Evolutionary conservation across 208 protist species (phyloP).

Genomic region (Trypanosomatidae sp.): DNA sequence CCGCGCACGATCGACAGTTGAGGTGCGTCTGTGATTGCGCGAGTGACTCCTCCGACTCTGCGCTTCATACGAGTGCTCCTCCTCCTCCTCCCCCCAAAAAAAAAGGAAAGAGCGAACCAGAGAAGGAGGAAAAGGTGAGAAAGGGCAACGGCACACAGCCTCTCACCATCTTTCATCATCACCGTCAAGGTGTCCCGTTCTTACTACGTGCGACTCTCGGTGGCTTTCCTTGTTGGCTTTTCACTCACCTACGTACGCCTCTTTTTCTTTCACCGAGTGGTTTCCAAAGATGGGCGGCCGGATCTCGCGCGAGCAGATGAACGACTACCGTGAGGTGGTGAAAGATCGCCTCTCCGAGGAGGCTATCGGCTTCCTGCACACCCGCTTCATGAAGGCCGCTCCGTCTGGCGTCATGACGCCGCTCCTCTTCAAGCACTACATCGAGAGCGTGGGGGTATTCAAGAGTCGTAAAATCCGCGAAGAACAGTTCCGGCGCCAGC

Average conservation of each 20-base stretch:
- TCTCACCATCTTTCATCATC: neutral
- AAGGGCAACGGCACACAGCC: neutral
- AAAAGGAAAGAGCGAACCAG: neutral
- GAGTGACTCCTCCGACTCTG: neutral
- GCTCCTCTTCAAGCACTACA: conserved; percentile 79
- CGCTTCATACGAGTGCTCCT: neutral
- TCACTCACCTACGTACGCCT: neutral
- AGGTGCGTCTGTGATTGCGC: neutral
- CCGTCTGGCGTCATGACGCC: conserved; percentile 78
- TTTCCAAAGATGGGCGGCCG: conserved; percentile 58
- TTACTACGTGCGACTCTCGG: neutral
- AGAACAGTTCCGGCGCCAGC: conserved; percentile 21
- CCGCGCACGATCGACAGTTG: neutral
- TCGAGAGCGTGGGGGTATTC: conserved; percentile 77
- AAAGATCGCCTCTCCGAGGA: conserved; percentile 84
- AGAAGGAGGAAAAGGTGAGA: neutral
- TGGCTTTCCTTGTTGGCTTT: neutral
- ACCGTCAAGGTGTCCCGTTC: neutral
- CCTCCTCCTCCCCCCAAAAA: no score
- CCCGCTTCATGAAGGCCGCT: conserved; percentile 75
- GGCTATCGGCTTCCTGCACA: conserved; percentile 78
- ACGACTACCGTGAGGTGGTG: conserved; percentile 80
- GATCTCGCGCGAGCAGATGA: conserved; percentile 75
- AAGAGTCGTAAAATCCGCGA: conserved; percentile 59
- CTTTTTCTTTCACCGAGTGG: neutral